Conservation (phyloP, 208 protist species). For the Naegleria gruberi region DNA sequence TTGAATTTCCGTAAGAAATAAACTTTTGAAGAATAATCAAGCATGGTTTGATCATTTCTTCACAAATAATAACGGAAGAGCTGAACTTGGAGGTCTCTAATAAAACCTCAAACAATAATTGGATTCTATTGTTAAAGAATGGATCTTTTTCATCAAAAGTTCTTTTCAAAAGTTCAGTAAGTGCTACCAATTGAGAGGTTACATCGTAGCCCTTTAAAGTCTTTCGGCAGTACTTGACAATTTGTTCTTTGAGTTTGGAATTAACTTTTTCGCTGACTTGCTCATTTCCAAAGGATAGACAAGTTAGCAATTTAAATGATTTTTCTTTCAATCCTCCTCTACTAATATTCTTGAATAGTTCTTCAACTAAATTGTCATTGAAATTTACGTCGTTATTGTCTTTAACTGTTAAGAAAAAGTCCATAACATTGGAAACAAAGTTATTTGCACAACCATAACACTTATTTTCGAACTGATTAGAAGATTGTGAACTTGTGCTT, state of each 20-base stretch:
- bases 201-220: neutral
- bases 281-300: neutral
- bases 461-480: neutral
- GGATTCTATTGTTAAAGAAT: neutral
- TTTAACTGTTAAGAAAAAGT: neutral
- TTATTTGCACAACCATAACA: constrained; percentile 42
- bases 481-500: neutral
- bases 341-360: neutral
- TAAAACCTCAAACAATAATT: neutral
- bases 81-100: neutral
- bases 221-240: neutral
- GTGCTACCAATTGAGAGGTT: neutral
- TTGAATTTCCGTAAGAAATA: neutral
- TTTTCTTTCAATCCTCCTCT: neutral
- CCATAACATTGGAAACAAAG: constrained; percentile 31
- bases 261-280: neutral
- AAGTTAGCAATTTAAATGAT: neutral
- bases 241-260: neutral
- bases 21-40: neutral
- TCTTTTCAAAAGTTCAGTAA: neutral
- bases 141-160: neutral
- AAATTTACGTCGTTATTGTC: neutral
- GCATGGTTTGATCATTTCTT: neutral
- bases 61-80: neutral
- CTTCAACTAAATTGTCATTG: neutral